Percentiles rank a stretch among this genome's conserved stretches.
Evolutionary conservation across 805 yeast species (phyloP).

Genomic region (Candida ovalis): DNA sequence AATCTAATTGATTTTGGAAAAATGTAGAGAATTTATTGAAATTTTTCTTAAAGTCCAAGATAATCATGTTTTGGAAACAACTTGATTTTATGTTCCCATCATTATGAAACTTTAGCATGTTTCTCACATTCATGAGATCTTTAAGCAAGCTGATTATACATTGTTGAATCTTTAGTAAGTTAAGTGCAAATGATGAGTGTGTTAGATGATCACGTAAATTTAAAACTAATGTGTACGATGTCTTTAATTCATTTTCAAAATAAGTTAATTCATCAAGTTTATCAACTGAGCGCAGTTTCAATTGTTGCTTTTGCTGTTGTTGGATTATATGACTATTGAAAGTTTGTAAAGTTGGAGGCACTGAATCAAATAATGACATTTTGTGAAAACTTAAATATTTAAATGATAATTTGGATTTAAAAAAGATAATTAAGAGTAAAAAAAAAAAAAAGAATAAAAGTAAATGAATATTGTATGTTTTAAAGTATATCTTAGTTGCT

Average conservation of each 20-base stretch:
- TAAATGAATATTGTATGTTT: too few relatives aligned
- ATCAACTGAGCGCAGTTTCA: neutral
- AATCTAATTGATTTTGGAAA: neutral
- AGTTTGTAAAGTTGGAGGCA: conserved; percentile 9
- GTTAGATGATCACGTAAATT: conserved; percentile 14
- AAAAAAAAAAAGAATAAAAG: neutral
- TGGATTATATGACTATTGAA: neutral
- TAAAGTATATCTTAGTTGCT: too few relatives aligned
- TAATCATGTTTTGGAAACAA: conserved; percentile 15
- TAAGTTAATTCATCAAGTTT: conserved; percentile 5
- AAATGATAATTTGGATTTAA: neutral
- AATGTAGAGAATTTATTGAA: conserved; percentile 2
- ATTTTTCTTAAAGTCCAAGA: conserved; percentile 2
- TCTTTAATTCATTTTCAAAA: conserved; percentile 14
- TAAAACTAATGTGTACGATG: conserved; percentile 14
- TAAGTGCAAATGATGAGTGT: conserved; percentile 8
- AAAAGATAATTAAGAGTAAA: neutral
- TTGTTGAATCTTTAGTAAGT: conserved; percentile 10
- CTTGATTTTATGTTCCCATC: conserved; percentile 11
- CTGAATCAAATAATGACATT: conserved; percentile 10
- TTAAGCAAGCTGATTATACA: conserved; percentile 6
- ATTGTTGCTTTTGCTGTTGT: conserved; percentile 4
- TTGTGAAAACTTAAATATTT: neutral
- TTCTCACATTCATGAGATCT: conserved; percentile 10
- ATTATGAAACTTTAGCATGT: conserved; percentile 8